Percentiles rank a stretch among this genome's conserved stretches.
Evolutionary conservation across 2,329 filamentous ascomycete genomes (phyloP).

Genomic region (Scleromitrula shiraiana): DNA sequence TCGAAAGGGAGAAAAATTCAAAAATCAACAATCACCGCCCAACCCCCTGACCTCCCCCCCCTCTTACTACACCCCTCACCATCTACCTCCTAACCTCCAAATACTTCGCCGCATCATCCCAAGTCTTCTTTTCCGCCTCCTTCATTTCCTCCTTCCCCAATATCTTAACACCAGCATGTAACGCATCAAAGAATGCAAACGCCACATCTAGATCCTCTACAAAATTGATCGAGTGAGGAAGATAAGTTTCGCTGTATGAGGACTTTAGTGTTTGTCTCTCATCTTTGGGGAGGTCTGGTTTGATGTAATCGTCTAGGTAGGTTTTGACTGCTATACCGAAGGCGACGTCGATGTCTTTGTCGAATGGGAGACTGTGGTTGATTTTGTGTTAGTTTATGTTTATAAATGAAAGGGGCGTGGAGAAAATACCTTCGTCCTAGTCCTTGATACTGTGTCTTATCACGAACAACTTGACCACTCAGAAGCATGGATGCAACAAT

Average conservation of each 20-base stretch:
- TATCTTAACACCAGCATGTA: constrained; percentile 49
- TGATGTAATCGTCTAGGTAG: constrained; percentile 63
- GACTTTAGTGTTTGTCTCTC: constrained; percentile 37
- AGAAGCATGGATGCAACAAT: constrained; percentile 74
- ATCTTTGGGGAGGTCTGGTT: constrained; percentile 46
- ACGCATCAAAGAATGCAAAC: constrained; percentile 49
- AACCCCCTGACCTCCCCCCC: too few species aligned
- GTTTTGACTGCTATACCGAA: constrained; percentile 75
- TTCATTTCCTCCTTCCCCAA: constrained; percentile 42
- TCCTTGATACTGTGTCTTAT: constrained; percentile 47
- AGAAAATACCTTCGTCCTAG: constrained; percentile 61
- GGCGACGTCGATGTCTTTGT: constrained; percentile 62
- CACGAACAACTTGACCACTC: constrained; percentile 69
- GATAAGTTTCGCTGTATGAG: constrained; percentile 39
- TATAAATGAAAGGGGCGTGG: not conserved
- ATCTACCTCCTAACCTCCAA: not conserved
- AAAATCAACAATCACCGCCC: too few species aligned
- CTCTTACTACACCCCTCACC: not conserved
- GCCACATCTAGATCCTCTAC: constrained; percentile 51
- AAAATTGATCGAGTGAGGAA: constrained; percentile 52
- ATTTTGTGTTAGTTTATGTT: not conserved
- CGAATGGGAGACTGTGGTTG: constrained; percentile 52
- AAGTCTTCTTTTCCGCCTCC: constrained; percentile 40
- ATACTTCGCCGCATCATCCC: constrained; percentile 40
- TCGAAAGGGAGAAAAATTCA: too few species aligned